Evolutionary conservation across 371 early-diverging fungal genomes (phyloP).

Genomic region (Phascolomyces articulosus): DNA sequence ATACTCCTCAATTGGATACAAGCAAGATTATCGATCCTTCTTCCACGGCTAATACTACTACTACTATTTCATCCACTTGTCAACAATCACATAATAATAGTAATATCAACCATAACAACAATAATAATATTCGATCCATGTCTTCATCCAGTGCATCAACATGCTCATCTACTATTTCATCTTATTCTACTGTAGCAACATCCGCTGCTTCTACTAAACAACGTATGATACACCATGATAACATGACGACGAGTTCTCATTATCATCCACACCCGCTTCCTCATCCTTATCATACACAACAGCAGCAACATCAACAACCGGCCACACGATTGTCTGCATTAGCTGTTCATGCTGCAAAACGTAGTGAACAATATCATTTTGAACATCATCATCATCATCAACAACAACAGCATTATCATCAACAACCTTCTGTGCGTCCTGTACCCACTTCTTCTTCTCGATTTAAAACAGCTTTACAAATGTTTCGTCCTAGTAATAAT

Average conservation of each 20-base stretch:
- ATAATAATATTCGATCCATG: not conserved
- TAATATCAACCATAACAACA: no score
- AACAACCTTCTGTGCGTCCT: no score
- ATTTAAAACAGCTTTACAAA: not conserved
- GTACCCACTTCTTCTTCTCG: not conserved
- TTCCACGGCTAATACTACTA: no score
- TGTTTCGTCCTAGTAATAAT: not conserved
- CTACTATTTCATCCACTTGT: no score
- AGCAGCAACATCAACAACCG: not conserved
- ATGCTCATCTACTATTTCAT: conserved; percentile 3
- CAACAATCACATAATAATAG: no score
- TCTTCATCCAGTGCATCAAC: not conserved
- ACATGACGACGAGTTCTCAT: no score
- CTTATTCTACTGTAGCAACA: not conserved
- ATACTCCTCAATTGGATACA: not conserved
- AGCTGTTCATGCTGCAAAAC: not conserved
- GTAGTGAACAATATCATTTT: no score
- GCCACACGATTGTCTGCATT: conserved; percentile 2
- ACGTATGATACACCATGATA: not conserved
- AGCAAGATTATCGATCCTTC: not conserved
- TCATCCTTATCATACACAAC: no score
- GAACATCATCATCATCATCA: no score
- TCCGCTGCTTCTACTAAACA: not conserved
- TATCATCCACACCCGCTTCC: no score
- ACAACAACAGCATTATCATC: no score